Base-by-base conservation (phyloP, 371 early-diverging fungal genomes). In the Vairimorpha necatrix region DNA sequence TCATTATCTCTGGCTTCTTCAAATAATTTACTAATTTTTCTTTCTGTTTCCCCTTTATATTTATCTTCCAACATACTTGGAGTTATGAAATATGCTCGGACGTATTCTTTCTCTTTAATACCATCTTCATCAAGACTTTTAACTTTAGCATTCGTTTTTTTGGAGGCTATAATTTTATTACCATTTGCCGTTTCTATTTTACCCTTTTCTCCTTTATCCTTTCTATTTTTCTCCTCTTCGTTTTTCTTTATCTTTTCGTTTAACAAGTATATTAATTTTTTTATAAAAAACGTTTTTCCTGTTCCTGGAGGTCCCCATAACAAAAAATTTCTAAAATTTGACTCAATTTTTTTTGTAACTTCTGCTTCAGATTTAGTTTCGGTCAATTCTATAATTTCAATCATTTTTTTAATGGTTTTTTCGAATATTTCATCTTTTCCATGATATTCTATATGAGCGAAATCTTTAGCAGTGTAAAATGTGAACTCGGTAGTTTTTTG, bases 231-330 rank as follows among this genome's bases (percentile, higher is more conserved):
- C n/a, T n/a, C n/a, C n/a, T n/a, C n/a, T n/a, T n/a, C n/a, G n/a
- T n/a, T n/a, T n/a, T n/a, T n/a, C n/a, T n/a, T n/a, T n/a, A n/a
- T n/a, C n/a, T n/a, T n/a, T n/a, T n/a, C n/a, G n/a, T n/a, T n/a
- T n/a, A n/a, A n/a, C n/a, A n/a, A n/a, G 42, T 42, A 42, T 11
- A 42, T 42, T 16, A 42, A 42, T 11, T 16, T 11, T 36, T 76
- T 61, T n/a, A 71, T 76, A 74, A 80, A 80, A 20, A 74, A 58
- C 2, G 83, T 80, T 67, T 83, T 83, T 30, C 83, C 83, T 30
- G 83, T 83, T 47, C 83, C 83, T 30, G 83, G 80, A 46, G 69
- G 63, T 16, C 83, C 83, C 56, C 74, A 76, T 1, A 83, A 48
- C 20, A 83, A 26, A 36, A 77, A 60, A 42, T 81, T 81, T 22